These are phyloP conservation scores for Hortaea sp. DNA, from an alignment of 2,329 filamentous ascomycete species.

Conservation along the genomic window DNA sequence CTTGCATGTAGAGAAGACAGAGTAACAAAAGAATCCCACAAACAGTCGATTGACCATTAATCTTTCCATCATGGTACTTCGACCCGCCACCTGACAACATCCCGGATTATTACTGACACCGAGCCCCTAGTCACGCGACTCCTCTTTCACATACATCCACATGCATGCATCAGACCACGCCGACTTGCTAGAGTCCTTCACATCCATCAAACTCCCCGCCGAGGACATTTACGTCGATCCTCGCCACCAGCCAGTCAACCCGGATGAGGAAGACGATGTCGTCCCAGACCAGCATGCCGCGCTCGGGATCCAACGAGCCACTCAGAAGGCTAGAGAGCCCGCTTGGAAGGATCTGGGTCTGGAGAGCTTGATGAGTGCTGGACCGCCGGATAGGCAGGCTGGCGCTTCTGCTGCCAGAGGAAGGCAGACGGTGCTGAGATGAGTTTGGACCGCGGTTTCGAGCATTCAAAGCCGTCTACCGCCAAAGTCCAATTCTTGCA, in stretches of 20 bases:
- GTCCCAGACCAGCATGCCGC: conserved; percentile 82
- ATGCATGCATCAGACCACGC: conserved; percentile 62
- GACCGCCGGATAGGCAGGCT: conserved; percentile 32
- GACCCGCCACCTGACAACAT: background rate
- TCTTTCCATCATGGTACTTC: background rate
- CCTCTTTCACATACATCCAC: conserved; percentile 64
- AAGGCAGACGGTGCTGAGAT: background rate
- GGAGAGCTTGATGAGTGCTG: conserved; percentile 57
- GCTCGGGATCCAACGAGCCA: conserved; percentile 75
- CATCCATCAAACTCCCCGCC: conserved; percentile 29
- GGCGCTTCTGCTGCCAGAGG: background rate
- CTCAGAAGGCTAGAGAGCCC: conserved; percentile 58
- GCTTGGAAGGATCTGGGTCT: conserved; percentile 73
- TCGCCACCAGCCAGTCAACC: conserved; percentile 71
- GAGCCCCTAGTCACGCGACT: conserved; percentile 52
- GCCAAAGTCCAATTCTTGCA: no score
- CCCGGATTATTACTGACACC: background rate
- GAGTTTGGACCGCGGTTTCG: background rate
- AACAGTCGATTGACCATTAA: background rate
- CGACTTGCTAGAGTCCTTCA: conserved; percentile 61
- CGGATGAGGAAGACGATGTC: conserved; percentile 80
- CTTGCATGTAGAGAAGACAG: no score
- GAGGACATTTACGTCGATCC: conserved; percentile 77
- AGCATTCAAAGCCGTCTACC: no score
- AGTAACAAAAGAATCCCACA: background rate